Evolutionary conservation across 163 green algal genomes (phyloP).

Genomic region (Volvox carteri): DNA sequence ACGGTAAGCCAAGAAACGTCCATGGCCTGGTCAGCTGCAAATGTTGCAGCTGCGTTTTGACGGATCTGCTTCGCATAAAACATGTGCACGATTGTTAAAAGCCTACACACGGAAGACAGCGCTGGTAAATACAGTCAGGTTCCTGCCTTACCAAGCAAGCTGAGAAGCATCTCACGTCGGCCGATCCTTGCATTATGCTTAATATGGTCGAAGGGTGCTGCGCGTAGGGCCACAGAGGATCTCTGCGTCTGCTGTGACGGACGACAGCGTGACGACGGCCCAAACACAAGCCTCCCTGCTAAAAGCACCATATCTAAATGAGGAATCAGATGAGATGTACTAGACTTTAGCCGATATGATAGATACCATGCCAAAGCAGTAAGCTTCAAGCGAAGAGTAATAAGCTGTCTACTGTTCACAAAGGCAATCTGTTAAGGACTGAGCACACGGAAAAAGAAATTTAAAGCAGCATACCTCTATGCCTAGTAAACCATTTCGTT

Average conservation of each 20-base stretch:
- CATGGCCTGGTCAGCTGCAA: no score
- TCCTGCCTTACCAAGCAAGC: slow-evolving; percentile 25
- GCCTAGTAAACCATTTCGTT: neutral
- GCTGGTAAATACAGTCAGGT: no score
- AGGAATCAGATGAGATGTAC: neutral
- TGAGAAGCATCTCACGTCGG: slow-evolving; percentile 5
- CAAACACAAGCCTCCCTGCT: neutral
- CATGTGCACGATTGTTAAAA: no score
- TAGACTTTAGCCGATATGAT: neutral
- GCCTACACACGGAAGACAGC: no score
- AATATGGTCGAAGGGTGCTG: neutral
- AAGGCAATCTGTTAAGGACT: neutral
- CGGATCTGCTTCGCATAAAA: no score
- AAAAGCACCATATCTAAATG: neutral
- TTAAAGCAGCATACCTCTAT: no score
- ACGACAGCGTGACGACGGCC: neutral
- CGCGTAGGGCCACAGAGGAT: neutral
- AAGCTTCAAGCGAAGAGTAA: neutral
- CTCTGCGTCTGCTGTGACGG: neutral
- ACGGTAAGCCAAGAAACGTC: no score
- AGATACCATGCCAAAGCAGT: neutral
- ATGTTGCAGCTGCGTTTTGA: no score
- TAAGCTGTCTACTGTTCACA: neutral
- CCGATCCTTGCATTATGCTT: neutral
- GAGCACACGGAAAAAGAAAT: no score